Percentiles rank a stretch among this genome's conserved stretches.
These are phyloP conservation scores for Lecanosticta acicola DNA, from an alignment of 2,329 filamentous ascomycete genomes.

Conservation along the genomic window DNA sequence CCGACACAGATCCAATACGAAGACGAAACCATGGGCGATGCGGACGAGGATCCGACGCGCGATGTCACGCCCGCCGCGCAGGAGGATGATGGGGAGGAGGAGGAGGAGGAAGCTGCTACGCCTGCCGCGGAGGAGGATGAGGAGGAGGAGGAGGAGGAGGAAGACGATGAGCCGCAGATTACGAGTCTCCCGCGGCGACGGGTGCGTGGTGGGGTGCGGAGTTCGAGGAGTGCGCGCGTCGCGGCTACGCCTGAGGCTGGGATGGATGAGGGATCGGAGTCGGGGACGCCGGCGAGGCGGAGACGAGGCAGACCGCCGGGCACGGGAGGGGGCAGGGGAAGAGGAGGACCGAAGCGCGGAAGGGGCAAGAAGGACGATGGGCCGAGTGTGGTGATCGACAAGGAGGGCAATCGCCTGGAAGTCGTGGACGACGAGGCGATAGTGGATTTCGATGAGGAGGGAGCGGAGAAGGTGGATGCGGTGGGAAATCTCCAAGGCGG, in stretches of 20 bases:
- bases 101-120: conserved; percentile 20
- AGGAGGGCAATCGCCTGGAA: conserved; percentile 85
- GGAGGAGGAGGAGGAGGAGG: conserved; percentile 28
- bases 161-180: conserved; percentile 29
- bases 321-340: conserved; percentile 27
- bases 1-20: conserved; percentile 12
- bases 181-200: conserved; percentile 37
- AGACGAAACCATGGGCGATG: conserved; percentile 28
- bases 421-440: conserved; percentile 89
- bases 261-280: conserved; percentile 40
- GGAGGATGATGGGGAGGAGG: conserved; percentile 22
- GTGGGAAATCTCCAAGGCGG: conserved; percentile 74
- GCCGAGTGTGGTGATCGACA: conserved; percentile 80
- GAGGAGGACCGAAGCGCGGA: conserved; percentile 66
- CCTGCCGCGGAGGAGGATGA: conserved; percentile 22
- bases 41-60: conserved; percentile 16
- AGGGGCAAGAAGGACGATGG: conserved; percentile 68
- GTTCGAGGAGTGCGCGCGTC: conserved; percentile 17
- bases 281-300: conserved; percentile 45
- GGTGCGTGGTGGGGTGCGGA: conserved; percentile 29
- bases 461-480: conserved; percentile 91
- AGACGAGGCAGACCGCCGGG: conserved; percentile 45
- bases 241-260: conserved; percentile 52
- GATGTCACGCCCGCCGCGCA: conserved; percentile 23
- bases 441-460: conserved; percentile 78